Base-by-base conservation (phyloP, 1,139 yeast genomes). In the Candida tetrigidarum region DNA sequence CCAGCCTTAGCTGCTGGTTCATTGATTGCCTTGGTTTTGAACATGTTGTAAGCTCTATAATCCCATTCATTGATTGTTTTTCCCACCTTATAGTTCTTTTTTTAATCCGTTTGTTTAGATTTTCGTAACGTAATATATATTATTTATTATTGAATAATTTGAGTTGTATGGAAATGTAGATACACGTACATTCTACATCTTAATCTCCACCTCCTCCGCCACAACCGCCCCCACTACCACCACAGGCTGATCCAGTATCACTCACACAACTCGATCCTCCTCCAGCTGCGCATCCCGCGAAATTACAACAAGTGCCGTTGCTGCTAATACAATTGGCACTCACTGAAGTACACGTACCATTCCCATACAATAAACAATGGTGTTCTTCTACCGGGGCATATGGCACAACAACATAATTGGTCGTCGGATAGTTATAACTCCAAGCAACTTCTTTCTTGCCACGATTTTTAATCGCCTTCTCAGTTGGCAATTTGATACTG, bases 401-500 rank as follows among this genome's bases (percentile, higher is more conserved):
- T 9, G 34, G 34, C 7, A 18, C 22, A 3, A 30, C 12, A 10
- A 16, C 34, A n/a, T 16, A 30, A 9, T 30, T 18, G 20, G 7
- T 5, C 2, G 34, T 30, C 4, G 34, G 34, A 30, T 30, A 18
- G 34, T 15, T 16, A 9, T 30, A 18, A 11, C 20, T 12, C 34
- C 34, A 36, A n/a, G 22, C 20, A 11, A 36, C 28, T 16, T 37
- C 28, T 2, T 22, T 37, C 28, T 26, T 37, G 3, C 19, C 15
- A 15, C 43, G 30, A 29, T 20, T 23, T 11, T 15, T 16, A 14
- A 20, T 22, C 4, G 49, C 40, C 22, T 6, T 11, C 6, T 9
- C 9, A 11, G 46, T 42, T 15, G 54, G 55, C 27, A 54, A 39
- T 7, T 41, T 38, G 4, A 58, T 47, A 3, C 59, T 53, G 43